Conservation (phyloP, 2,329 filamentous ascomycete genomes). For the Dryadomyces quercivorus region DNA sequence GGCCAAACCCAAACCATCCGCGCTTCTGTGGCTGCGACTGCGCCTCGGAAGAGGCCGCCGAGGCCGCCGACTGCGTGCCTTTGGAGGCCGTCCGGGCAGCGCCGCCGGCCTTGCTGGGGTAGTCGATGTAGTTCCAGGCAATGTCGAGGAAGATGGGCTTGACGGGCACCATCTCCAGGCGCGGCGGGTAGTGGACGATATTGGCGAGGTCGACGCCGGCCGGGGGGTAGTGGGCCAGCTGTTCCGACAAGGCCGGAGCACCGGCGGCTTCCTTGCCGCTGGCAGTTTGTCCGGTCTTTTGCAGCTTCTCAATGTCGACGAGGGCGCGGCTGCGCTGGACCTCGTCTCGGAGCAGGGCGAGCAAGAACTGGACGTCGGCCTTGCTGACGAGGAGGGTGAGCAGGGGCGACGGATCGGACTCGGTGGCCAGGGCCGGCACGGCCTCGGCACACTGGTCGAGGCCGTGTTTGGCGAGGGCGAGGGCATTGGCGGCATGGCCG, state of each 20-base stretch:
- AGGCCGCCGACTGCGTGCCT: constrained; percentile 12
- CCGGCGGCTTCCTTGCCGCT: constrained; percentile 17
- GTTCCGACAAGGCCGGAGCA: constrained; percentile 53
- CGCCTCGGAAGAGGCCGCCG: too few relatives aligned
- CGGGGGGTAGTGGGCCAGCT: constrained; percentile 61
- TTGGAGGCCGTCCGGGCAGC: constrained; percentile 2
- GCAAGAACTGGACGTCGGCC: constrained; percentile 45
- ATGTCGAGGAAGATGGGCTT: constrained; percentile 95
- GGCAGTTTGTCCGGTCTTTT: constrained; percentile 21
- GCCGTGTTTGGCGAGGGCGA: constrained; percentile 73
- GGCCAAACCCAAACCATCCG: constrained; percentile 67
- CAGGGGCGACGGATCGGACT: constrained; percentile 26
- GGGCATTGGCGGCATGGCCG: constrained; percentile 60
- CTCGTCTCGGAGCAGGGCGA: constrained; percentile 52
- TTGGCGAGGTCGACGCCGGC: constrained; percentile 63
- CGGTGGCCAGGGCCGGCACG: constrained; percentile 29
- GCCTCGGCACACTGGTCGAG: constrained; percentile 46
- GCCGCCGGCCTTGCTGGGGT: constrained; percentile 49
- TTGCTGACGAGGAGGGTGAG: constrained; percentile 57
- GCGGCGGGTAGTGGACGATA: constrained; percentile 78
- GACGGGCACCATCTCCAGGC: constrained; percentile 69
- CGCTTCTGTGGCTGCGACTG: constrained; percentile 46
- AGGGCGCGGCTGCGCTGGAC: constrained; percentile 74
- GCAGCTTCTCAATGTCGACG: constrained; percentile 64
- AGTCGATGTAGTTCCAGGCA: constrained; percentile 95